Conservation (phyloP, 2,329 filamentous ascomycete genomes). For the Talaromyces amestolkiae region DNA sequence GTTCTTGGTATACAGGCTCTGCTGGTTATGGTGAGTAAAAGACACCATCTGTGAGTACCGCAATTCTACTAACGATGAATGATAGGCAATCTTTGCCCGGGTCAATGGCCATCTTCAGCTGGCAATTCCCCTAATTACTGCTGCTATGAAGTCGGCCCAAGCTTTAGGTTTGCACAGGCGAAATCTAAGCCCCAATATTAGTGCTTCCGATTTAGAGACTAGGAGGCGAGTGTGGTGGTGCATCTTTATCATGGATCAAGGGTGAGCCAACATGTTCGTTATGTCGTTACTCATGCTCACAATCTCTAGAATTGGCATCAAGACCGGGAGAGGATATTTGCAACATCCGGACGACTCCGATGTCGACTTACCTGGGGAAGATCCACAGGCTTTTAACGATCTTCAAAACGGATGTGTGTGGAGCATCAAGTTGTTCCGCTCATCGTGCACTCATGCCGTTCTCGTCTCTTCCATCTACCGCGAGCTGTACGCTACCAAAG, state of each 20-base stretch:
- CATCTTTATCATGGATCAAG: constrained; percentile 67
- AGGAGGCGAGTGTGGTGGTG: constrained; percentile 73
- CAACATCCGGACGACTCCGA: constrained; percentile 82
- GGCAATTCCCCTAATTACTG: constrained; percentile 80
- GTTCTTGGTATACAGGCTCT: constrained; percentile 88
- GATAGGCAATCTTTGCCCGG: constrained; percentile 75
- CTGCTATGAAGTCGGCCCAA: constrained; percentile 82
- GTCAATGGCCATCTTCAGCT: constrained; percentile 93
- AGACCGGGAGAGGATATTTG: constrained; percentile 63
- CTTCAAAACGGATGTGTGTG: constrained; percentile 66
- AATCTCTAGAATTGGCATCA: constrained; percentile 57
- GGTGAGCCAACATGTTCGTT: constrained; percentile 39
- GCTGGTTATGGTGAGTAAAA: constrained; percentile 68
- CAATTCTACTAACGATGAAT: neutral
- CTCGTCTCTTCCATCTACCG: constrained; percentile 93
- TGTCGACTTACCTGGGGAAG: constrained; percentile 82
- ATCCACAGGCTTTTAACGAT: constrained; percentile 68
- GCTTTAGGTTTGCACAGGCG: constrained; percentile 91
- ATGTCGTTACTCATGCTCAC: neutral
- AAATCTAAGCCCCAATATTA: constrained; percentile 82
- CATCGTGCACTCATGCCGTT: constrained; percentile 82
- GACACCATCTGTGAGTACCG: too few relatives aligned
- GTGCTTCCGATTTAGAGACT: constrained; percentile 86
- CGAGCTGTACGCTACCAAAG: constrained; percentile 81
- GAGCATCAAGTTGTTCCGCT: constrained; percentile 88